These are phyloP conservation scores for Penicillium verhagenii DNA, from an alignment of 495 filamentous ascomycete genomes.

Conservation along the genomic window DNA sequence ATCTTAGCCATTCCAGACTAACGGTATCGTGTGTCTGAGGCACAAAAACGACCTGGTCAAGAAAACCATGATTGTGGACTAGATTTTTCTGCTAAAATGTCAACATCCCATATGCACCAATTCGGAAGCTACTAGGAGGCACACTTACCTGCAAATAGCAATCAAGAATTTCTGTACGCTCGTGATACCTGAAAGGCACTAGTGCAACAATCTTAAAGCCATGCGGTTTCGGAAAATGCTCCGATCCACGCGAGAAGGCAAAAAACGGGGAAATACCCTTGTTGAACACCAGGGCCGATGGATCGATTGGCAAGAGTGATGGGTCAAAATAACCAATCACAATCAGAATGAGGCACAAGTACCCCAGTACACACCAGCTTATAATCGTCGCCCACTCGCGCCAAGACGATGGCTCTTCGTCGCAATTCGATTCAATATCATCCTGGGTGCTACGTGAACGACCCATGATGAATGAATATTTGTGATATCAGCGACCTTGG, in stretches of 20 bases:
- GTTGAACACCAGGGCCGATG: conserved; percentile 24
- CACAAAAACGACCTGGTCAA: conserved; percentile 55
- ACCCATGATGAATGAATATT: conserved; percentile 24
- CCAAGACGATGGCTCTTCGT: conserved; percentile 14
- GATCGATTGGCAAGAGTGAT: conserved; percentile 20
- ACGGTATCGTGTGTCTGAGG: conserved; percentile 45
- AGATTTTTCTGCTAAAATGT: conserved; percentile 43
- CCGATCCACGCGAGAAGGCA: conserved; percentile 30
- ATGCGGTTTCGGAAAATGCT: conserved; percentile 39
- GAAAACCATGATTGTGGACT: conserved; percentile 48
- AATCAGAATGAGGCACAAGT: conserved; percentile 24
- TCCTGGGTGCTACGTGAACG: conserved; percentile 11
- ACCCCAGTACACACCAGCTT: conserved; percentile 27
- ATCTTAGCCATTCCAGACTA: conserved; percentile 47
- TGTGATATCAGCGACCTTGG: background rate
- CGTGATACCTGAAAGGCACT: conserved; percentile 48
- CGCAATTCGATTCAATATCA: conserved; percentile 22
- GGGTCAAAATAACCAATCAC: conserved; percentile 24
- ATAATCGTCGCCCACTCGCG: conserved; percentile 23
- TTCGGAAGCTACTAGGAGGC: background rate
- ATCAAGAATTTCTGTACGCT: conserved; percentile 49
- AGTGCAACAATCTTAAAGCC: conserved; percentile 48
- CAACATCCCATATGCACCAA: background rate
- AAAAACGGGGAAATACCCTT: conserved; percentile 28
- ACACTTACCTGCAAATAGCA: conserved; percentile 48